These are phyloP conservation scores for Schrenkiella parvula DNA, from an alignment of 345 rosid genomes.

Conservation along the genomic window DNA sequence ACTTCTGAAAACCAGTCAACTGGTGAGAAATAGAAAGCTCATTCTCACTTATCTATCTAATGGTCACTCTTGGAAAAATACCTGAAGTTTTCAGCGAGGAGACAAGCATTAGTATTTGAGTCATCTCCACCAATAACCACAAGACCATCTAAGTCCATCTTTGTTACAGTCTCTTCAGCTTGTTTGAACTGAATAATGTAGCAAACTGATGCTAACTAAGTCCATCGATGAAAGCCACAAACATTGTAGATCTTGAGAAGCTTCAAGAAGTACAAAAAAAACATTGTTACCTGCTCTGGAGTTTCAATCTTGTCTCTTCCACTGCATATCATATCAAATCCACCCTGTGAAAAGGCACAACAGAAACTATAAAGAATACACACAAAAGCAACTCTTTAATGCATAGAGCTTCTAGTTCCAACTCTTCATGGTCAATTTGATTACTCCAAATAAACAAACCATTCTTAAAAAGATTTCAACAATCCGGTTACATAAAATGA, in stretches of 20 bases:
- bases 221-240: not conserved
- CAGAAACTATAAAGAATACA: not conserved
- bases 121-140: constrained; percentile 98
- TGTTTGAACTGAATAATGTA: constrained; percentile 61
- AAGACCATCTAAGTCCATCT: constrained; percentile 86
- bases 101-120: constrained; percentile 97
- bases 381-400: not conserved
- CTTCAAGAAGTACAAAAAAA: not conserved
- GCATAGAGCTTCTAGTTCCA: not conserved
- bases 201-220: not conserved
- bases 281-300: constrained; percentile 71
- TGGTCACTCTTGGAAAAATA: not conserved
- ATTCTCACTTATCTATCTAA: not conserved
- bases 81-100: constrained; percentile 95
- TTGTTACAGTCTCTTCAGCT: constrained; percentile 86
- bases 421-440: not conserved
- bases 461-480: not conserved
- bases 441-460: not conserved
- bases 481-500: not conserved
- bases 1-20: constrained; percentile 37
- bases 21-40: not conserved
- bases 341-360: constrained; percentile 54
- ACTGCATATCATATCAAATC: constrained; percentile 97
- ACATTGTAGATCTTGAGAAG: constrained; percentile 24
- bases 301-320: constrained; percentile 98